Conservation (phyloP, 2,329 filamentous ascomycete species). For the Pyrenophora teres region DNA sequence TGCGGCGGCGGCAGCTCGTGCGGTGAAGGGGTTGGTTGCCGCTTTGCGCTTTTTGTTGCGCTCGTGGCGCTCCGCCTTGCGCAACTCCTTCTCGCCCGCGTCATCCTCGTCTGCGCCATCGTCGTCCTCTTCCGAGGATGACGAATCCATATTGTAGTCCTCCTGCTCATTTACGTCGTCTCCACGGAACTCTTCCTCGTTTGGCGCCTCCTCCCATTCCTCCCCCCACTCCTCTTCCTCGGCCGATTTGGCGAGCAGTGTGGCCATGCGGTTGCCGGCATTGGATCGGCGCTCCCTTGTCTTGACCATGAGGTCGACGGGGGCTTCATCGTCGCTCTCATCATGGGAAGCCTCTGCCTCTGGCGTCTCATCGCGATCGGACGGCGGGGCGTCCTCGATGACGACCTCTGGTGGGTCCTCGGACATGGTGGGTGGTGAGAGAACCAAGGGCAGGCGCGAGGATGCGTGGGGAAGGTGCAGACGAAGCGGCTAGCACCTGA, state of each 20-base stretch:
- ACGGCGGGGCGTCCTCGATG: slow-evolving; percentile 15
- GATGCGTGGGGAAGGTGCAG: slow-evolving; percentile 31
- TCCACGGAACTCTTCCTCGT: slow-evolving; percentile 58
- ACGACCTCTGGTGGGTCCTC: slow-evolving; percentile 20
- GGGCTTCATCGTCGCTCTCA: slow-evolving; percentile 37
- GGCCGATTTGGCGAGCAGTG: slow-evolving; percentile 40
- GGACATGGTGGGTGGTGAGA: slow-evolving; percentile 17
- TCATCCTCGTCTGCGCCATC: slow-evolving; percentile 72
- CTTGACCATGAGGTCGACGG: slow-evolving; percentile 46
- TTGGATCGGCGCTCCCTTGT: slow-evolving; percentile 46
- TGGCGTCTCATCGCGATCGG: slow-evolving; percentile 17
- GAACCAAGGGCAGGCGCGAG: slow-evolving; percentile 1
- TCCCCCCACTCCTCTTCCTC: slow-evolving; percentile 47
- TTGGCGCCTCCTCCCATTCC: slow-evolving; percentile 70
- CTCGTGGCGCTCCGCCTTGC: slow-evolving; percentile 72
- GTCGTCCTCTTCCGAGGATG: slow-evolving; percentile 77
- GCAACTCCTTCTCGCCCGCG: slow-evolving; percentile 85
- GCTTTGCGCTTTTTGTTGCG: slow-evolving; percentile 76
- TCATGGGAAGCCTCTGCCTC: slow-evolving; percentile 23
- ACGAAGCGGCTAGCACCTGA: slow-evolving; percentile 24
- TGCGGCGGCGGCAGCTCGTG: slow-evolving; percentile 45
- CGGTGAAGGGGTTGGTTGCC: slow-evolving; percentile 54
- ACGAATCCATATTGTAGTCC: slow-evolving; percentile 80
- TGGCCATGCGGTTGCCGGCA: slow-evolving; percentile 50
- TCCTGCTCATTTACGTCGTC: slow-evolving; percentile 61